phyloP scores from a whole-genome alignment of 805 yeast species.

The Yarrowia yakushimensis region DNA sequence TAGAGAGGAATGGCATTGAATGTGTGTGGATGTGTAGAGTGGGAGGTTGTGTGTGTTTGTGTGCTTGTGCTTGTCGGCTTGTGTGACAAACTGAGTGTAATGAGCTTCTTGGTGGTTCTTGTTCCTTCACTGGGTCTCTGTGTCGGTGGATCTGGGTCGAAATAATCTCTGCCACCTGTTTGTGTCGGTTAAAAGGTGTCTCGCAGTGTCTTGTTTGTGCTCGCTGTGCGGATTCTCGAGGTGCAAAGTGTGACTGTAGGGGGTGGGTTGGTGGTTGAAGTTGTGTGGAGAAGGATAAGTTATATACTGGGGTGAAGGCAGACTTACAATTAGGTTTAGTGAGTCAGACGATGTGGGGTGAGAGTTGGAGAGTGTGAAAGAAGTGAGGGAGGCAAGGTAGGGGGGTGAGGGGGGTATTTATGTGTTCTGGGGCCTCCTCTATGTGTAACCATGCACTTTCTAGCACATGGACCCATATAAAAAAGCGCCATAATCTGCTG shows the following conservation, averaged over 20 bases:
- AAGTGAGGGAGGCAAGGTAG: neutral
- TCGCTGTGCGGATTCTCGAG: neutral
- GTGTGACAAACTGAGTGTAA: neutral
- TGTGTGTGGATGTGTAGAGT: neutral
- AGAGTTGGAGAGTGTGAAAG: neutral
- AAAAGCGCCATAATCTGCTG: neutral
- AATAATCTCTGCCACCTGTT: neutral
- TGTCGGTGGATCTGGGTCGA: too few species aligned
- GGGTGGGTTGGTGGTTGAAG: neutral
- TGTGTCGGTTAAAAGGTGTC: neutral
- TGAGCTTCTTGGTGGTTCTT: neutral
- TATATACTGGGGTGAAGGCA: slow-evolving; percentile 22
- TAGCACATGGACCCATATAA: neutral
- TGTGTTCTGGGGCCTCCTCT: neutral
- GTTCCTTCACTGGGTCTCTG: neutral
- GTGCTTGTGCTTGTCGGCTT: neutral
- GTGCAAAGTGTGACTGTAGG: neutral
- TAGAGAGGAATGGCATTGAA: slow-evolving; percentile 18
- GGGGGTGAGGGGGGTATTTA: neutral
- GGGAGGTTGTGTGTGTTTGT: neutral
- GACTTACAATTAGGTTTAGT: slow-evolving; percentile 11
- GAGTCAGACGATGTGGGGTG: slow-evolving; percentile 21
- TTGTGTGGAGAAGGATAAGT: slow-evolving; percentile 19
- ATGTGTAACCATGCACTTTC: neutral
- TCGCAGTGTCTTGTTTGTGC: neutral